Evolutionary conservation across 2,329 filamentous ascomycete genomes (phyloP).

Genomic region (Lojkania enalia): DNA sequence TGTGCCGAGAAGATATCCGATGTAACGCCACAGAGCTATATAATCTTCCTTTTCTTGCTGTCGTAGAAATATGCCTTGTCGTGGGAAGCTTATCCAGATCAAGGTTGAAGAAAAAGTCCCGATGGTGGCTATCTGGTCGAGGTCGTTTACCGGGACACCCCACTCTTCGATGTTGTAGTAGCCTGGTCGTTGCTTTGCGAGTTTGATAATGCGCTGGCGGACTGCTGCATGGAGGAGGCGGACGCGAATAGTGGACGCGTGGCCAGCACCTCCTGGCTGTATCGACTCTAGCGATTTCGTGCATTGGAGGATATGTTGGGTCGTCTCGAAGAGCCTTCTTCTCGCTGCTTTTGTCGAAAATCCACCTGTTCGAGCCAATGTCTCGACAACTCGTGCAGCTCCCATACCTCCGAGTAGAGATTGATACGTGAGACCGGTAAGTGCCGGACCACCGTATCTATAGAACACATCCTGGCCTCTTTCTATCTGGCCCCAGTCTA

Average conservation of each 20-base stretch:
- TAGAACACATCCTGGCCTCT: constrained; percentile 78
- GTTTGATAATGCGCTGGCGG: constrained; percentile 64
- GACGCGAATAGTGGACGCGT: constrained; percentile 67
- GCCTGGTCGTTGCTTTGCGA: constrained; percentile 58
- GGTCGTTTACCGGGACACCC: constrained; percentile 73
- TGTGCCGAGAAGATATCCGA: constrained; percentile 71
- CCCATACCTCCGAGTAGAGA: constrained; percentile 72
- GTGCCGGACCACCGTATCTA: constrained; percentile 68
- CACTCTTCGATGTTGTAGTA: constrained; percentile 65
- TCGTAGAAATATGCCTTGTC: constrained; percentile 70
- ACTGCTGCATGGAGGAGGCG: constrained; percentile 71
- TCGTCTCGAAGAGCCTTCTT: constrained; percentile 70
- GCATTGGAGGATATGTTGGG: constrained; percentile 74
- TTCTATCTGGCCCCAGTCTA: constrained; percentile 75
- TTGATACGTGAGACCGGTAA: constrained; percentile 67
- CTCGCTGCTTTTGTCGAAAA: constrained; percentile 70
- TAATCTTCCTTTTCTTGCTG: constrained; percentile 69
- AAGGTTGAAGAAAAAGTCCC: constrained; percentile 69
- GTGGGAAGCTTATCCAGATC: constrained; percentile 69
- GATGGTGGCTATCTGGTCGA: constrained; percentile 74
- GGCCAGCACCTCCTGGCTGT: constrained; percentile 68
- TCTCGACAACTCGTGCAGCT: constrained; percentile 72
- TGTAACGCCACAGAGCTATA: constrained; percentile 74
- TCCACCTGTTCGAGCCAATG: constrained; percentile 72
- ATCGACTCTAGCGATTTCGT: constrained; percentile 67